Evolutionary conservation across 2,329 filamentous ascomycete species (phyloP).

Genomic region (Alternaria sp.): DNA sequence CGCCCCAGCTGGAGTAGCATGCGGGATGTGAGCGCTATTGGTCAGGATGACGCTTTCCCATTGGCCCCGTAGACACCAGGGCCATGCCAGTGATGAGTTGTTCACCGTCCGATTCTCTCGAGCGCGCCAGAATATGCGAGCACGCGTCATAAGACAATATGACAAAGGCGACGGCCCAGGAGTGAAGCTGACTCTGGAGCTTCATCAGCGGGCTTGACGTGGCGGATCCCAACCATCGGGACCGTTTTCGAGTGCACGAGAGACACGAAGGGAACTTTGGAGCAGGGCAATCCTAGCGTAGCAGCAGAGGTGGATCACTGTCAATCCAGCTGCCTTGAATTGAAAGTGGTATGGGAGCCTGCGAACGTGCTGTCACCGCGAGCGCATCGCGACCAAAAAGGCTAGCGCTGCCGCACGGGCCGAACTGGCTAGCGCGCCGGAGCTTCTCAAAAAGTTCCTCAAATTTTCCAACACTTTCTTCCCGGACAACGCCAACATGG

Average conservation of each 20-base stretch:
- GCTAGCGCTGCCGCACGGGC: slow-evolving; percentile 26
- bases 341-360: neutral
- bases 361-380: neutral
- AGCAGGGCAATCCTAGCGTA: neutral
- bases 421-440: slow-evolving; percentile 29
- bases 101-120: slow-evolving; percentile 22
- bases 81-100: slow-evolving; percentile 44
- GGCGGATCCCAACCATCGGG: slow-evolving; percentile 9
- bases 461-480: slow-evolving; percentile 28
- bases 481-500: slow-evolving; percentile 42
- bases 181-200: slow-evolving; percentile 31
- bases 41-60: slow-evolving; percentile 12
- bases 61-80: slow-evolving; percentile 25
- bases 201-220: slow-evolving; percentile 13
- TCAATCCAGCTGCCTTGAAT: neutral
- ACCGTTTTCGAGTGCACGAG: neutral
- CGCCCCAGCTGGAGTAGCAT: slow-evolving; percentile 19
- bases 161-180: slow-evolving; percentile 3
- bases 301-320: neutral
- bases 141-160: slow-evolving; percentile 28
- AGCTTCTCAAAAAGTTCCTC: slow-evolving; percentile 31
- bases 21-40: slow-evolving; percentile 7
- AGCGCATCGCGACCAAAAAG: neutral
- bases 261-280: neutral
- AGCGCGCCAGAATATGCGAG: slow-evolving; percentile 28